phyloP scores from a whole-genome alignment of 2,329 filamentous ascomycete species.

The Stagonosporopsis vannaccii region DNA sequence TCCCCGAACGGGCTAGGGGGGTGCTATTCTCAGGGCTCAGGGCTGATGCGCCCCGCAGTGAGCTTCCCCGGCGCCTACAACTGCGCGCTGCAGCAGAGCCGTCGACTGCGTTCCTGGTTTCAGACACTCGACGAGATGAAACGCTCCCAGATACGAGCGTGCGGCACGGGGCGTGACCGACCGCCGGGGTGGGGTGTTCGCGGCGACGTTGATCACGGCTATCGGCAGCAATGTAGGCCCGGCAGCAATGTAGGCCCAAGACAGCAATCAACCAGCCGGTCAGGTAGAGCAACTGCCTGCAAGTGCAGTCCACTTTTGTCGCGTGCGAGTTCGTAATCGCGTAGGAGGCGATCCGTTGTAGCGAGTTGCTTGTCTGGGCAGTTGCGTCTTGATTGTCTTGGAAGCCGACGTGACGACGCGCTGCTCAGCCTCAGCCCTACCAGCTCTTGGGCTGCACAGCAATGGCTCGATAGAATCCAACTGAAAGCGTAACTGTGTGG shows the following conservation, averaged over 20 bases:
- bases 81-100: constrained; percentile 17
- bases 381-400: constrained; percentile 9
- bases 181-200: constrained; percentile 16
- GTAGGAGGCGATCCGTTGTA: constrained; percentile 8
- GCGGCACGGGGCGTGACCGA: constrained; percentile 18
- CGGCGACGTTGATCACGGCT: constrained; percentile 18
- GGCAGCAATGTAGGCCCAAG: constrained; percentile 2
- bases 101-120: constrained; percentile 31
- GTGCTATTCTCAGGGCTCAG: constrained; percentile 11
- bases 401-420: constrained; percentile 12
- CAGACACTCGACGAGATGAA: constrained; percentile 28
- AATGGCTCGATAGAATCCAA: neutral
- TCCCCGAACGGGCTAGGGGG: constrained; percentile 12
- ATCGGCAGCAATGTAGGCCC: constrained; percentile 5
- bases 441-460: neutral
- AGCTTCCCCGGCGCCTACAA: constrained; percentile 24
- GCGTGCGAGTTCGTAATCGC: constrained; percentile 3
- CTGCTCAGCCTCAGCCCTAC: constrained; percentile 21
- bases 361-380: constrained; percentile 16
- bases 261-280: neutral
- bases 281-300: neutral
- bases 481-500: constrained; percentile 1
- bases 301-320: constrained; percentile 1
- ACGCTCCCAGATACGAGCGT: constrained; percentile 17
- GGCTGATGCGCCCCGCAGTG: constrained; percentile 11